Percentiles rank a stretch among this genome's conserved stretches.
These are phyloP conservation scores for Groenewaldozyma sp. DNA, from an alignment of 1,139 yeast genomes.

Conservation along the genomic window DNA sequence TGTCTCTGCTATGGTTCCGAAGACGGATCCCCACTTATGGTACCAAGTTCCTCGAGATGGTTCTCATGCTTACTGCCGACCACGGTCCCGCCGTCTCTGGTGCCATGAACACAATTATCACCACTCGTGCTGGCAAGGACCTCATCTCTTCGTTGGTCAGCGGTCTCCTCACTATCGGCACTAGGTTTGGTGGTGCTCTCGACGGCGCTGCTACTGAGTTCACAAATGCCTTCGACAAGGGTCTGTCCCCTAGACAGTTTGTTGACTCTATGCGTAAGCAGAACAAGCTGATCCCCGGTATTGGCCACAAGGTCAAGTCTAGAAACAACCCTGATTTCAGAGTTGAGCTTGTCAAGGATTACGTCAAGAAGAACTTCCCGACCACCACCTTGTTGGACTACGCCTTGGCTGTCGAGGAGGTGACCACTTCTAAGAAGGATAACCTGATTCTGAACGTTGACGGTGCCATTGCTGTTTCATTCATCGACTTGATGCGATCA, in stretches of 20 bases:
- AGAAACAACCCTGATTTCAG: constrained; percentile 42
- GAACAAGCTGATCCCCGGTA: constrained; percentile 40
- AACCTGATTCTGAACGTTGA: constrained; percentile 39
- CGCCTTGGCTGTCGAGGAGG: constrained; percentile 41
- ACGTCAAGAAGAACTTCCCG: constrained; percentile 38
- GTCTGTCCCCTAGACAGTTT: constrained; percentile 38
- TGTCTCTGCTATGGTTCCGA: constrained; percentile 40
- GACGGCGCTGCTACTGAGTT: constrained; percentile 41
- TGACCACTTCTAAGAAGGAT: constrained; percentile 41
- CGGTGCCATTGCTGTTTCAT: constrained; percentile 39
- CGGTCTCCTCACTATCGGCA: constrained; percentile 38
- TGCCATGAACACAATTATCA: constrained; percentile 41
- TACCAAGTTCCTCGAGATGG: constrained; percentile 39
- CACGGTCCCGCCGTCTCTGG: constrained; percentile 43
- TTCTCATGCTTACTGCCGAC: constrained; percentile 40
- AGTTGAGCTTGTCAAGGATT: constrained; percentile 40
- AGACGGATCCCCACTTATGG: constrained; percentile 38
- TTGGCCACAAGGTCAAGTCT: constrained; percentile 41
- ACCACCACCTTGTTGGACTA: constrained; percentile 35
- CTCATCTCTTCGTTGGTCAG: constrained; percentile 38
- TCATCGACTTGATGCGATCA: constrained; percentile 37
- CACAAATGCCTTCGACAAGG: constrained; percentile 36
- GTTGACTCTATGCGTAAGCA: constrained; percentile 40
- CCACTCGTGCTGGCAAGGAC: constrained; percentile 42
- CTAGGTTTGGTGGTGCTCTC: constrained; percentile 40